Base-by-base conservation (phyloP, 176 grass and related monocot genomes). In the Tuctoria greenei region DNA sequence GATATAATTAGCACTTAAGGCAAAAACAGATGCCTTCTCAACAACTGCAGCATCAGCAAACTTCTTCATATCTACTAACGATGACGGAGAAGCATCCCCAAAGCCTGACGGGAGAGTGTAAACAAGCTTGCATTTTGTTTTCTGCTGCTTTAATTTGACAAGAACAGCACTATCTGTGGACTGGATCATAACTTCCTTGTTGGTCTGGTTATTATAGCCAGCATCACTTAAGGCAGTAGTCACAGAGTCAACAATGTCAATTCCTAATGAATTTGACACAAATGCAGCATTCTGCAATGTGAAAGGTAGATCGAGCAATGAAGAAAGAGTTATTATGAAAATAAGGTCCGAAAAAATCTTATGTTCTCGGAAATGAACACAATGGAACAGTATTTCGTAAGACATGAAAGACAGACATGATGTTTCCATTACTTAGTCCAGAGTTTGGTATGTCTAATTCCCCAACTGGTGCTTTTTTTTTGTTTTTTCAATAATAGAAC, bases 121-220 rank as follows among this genome's bases (percentile, higher is more conserved):
- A 60, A 91, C 79, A 69, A 91, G 88, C 63, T 80, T 89, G 81
- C 60, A 91, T 24, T 83, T 85, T 18, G 77, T 77, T 64, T 87
- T 47, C 65, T 87, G 83, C 61, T 93, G 83, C 71, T 73, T 88
- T 75, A 93, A 65, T 70, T 93, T 93, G 40, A 85, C 75, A 54
- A 97, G 90, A 64, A 97, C 91, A 58, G 91, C 79, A 28, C 94
- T 97, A 14, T 93, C 81, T 14, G 11, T 27, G 5, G 91, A 97
- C 27, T 81, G 85, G 25, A 97, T 93, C 63, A 87, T 87, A 61
- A 97, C 81, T 75, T 89, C 67, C 40, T 44, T 85, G 27, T 57
- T 10, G 40, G 81, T 89, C 60, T 66, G 52, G 31, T 93, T 87
- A 74, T 55, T 60, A 23, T 89, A 93, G 40, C 89, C 88, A 64